phyloP scores from a whole-genome alignment of 805 yeast species.

The Schizosaccharomyces octosporus region DNA sequence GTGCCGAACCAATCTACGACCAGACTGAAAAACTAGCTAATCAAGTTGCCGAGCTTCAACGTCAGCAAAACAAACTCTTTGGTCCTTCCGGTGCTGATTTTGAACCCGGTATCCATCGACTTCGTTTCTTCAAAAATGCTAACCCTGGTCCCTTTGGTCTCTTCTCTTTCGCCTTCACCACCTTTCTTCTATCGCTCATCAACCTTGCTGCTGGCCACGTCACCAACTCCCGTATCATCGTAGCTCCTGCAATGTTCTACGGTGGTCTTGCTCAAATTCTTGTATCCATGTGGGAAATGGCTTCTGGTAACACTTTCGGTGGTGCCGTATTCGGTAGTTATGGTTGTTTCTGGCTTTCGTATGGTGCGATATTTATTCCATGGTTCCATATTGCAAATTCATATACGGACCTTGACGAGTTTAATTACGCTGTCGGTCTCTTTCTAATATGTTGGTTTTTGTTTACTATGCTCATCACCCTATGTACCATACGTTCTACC shows the following conservation, averaged over 20 bases:
- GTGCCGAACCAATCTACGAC: neutral
- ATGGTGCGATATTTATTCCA: constrained; percentile 31
- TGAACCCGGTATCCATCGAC: constrained; percentile 39
- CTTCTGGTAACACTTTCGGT: constrained; percentile 41
- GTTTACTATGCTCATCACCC: constrained; percentile 28
- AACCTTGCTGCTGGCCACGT: constrained; percentile 33
- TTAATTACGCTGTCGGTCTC: constrained; percentile 30
- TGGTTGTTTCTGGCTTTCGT: constrained; percentile 52
- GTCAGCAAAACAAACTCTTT: constrained; percentile 1
- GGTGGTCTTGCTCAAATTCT: constrained; percentile 37
- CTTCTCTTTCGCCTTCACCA: constrained; percentile 35
- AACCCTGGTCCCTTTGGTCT: constrained; percentile 46
- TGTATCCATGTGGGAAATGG: constrained; percentile 46
- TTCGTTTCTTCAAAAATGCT: constrained; percentile 33
- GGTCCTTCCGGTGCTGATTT: constrained; percentile 34
- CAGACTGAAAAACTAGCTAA: neutral
- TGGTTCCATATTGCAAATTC: constrained; percentile 37
- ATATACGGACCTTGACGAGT: constrained; percentile 17
- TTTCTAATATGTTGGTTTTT: constrained; percentile 38
- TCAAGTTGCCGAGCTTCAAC: neutral
- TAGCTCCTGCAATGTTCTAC: constrained; percentile 34
- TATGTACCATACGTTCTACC: constrained; percentile 39
- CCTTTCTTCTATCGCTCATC: constrained; percentile 32
- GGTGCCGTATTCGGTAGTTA: constrained; percentile 36
- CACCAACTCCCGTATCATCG: constrained; percentile 26